A percentile compares a stretch with the other conserved stretches of the same genome.
phyloP scores from a whole-genome alignment of 2,329 filamentous ascomycete species.

The Alternaria metachromatica region DNA sequence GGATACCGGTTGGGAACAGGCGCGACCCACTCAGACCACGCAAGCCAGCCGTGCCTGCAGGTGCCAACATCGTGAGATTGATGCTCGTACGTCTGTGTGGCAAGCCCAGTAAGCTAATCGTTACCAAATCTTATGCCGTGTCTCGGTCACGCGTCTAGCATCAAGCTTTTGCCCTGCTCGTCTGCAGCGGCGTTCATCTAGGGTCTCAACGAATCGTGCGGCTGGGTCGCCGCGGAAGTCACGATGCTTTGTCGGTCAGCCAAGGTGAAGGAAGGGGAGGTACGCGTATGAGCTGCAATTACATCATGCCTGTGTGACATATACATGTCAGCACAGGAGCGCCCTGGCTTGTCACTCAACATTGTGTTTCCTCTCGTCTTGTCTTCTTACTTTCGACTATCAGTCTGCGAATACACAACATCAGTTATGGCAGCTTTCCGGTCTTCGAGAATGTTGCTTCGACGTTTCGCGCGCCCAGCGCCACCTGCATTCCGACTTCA shows the following conservation, averaged over 20 bases:
- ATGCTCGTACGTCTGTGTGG: neutral
- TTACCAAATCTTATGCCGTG: neutral
- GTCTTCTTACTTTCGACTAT: neutral
- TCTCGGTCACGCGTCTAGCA: neutral
- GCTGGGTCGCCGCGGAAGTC: conserved; percentile 1
- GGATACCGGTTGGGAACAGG: neutral
- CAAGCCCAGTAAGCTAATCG: neutral
- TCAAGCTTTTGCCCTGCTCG: neutral
- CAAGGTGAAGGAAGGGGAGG: conserved; percentile 8
- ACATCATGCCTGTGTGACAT: conserved; percentile 13
- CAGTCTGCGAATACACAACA: neutral
- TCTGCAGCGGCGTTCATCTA: neutral
- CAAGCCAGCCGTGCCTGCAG: neutral
- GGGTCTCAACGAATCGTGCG: neutral
- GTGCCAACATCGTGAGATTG: conserved; percentile 7
- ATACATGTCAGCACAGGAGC: neutral
- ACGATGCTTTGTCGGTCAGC: conserved; percentile 11
- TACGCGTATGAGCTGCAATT: conserved; percentile 6
- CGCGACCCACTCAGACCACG: neutral
- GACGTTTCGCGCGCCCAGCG: conserved; percentile 12
- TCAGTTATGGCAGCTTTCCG: conserved; percentile 19
- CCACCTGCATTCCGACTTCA: conserved; percentile 7
- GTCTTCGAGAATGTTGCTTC: conserved; percentile 7
- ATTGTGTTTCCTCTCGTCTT: neutral
- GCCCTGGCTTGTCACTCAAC: neutral